Evolutionary conservation across 768 basidiomycete species (phyloP).

Genomic region (Mycena leptocephala): DNA sequence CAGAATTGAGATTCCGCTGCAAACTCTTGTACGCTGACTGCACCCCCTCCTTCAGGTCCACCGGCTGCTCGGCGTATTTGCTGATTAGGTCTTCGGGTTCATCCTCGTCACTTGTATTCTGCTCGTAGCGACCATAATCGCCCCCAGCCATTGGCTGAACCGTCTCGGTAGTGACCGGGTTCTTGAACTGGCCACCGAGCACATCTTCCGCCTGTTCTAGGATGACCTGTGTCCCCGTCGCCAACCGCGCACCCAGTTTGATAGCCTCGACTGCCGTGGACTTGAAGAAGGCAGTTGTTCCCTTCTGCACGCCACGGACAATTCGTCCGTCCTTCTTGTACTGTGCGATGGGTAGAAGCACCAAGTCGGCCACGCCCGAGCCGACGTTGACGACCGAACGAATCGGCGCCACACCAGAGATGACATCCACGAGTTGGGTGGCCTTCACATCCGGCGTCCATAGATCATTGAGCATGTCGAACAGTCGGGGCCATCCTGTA

Average conservation of each 20-base stretch:
- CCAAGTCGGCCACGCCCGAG: constrained; percentile 95
- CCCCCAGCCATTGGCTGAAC: constrained; percentile 63
- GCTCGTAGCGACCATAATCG: constrained; percentile 43
- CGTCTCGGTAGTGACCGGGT: constrained; percentile 78
- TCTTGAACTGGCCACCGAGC: constrained; percentile 84
- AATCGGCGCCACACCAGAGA: constrained; percentile 96
- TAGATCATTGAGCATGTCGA: constrained; percentile 94
- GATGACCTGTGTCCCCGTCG: constrained; percentile 98
- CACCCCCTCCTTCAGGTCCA: constrained; percentile 88
- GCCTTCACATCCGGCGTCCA: constrained; percentile 99
- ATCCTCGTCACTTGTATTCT: constrained; percentile 57
- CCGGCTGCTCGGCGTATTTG: constrained; percentile 94
- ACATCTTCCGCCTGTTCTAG: constrained; percentile 95
- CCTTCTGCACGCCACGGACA: constrained; percentile 94
- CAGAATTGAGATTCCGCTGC: constrained; percentile 89
- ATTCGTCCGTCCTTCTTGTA: constrained; percentile 97
- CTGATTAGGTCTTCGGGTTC: constrained; percentile 77
- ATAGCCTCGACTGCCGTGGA: constrained; percentile 97
- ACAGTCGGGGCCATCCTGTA: constrained; percentile 92
- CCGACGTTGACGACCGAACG: constrained; percentile 98
- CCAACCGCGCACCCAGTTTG: constrained; percentile 93
- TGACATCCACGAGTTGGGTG: constrained; percentile 96
- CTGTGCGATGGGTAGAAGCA: constrained; percentile 96
- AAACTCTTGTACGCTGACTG: constrained; percentile 94
- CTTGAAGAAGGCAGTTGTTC: constrained; percentile 93